Evolutionary conservation across 345 rosid species (phyloP), one percentile per base, ranked within the genome.

Genomic region (Pistacia vera): DNA sequence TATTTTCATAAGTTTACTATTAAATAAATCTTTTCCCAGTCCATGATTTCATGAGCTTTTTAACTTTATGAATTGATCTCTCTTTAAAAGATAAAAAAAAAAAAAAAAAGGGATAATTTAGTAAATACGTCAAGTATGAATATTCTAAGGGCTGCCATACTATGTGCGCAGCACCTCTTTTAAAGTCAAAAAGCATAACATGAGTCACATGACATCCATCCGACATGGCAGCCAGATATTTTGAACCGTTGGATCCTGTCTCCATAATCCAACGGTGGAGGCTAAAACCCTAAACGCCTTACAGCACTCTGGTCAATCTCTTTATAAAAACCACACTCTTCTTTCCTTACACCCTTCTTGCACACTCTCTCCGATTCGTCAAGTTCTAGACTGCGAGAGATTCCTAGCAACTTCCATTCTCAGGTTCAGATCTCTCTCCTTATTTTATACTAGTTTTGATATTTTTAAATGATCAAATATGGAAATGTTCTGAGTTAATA

Each of bases 351-450:
- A 20, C 18, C 1, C 8, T 25, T 30, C 33, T 1, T 30, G 33
- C 33, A 9, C 69, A 41, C 69, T 44, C 69, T 8, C 11, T 18
- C 2, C 6, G 49, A 18, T 10, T 38, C 12, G 4, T 3, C 1
- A 33, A 35, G 54, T 5, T 41, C 62, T 10, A 28, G 22, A 20
- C 52, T 55, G n/a, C 65, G 41, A 20, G 55, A 20, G 65, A 58
- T 14, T 3, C 11, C 44, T 16, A 10, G 33, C 33, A 12, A 7
- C 11, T 71, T 11, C 33, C 33, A 30, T 30, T 30, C 33, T 30
- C 33, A 72, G 75, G 75, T 72, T 28, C 28, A 5, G 46, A 72
- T 72, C 48, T 78, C 20, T 66, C 68, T 30, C 33, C 33, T 30
- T 1, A 30, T 63, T 9, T 3, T 63, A 54, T 54, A 12, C 1